These are phyloP conservation scores for Andrographis paniculata DNA, from an alignment of 305 asterid genomes.

Conservation along the genomic window DNA sequence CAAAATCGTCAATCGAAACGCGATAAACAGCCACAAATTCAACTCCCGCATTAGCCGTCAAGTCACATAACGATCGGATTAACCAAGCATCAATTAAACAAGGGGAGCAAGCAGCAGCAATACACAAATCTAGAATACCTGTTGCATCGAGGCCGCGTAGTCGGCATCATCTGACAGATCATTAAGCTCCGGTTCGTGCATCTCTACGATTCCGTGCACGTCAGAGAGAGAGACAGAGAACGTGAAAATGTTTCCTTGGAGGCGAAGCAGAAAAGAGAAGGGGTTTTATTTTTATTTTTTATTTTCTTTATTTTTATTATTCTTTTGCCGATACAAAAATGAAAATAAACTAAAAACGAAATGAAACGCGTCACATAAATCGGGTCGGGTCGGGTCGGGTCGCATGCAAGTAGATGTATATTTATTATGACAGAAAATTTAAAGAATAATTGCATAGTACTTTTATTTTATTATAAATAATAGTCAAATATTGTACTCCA, in stretches of 20 bases:
- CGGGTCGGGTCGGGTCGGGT: too few species aligned
- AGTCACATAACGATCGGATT: constrained; percentile 9
- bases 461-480: too few species aligned
- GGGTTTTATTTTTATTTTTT: neutral
- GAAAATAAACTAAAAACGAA: too few species aligned
- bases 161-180: constrained; percentile 88
- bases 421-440: too few species aligned
- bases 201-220: constrained; percentile 21
- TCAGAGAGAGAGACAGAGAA: neutral
- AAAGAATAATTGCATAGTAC: too few species aligned
- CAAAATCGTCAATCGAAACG: neutral
- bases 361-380: too few species aligned
- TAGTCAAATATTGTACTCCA: too few species aligned
- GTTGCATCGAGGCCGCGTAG: constrained; percentile 84
- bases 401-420: too few species aligned
- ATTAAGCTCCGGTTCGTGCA: constrained; percentile 64
- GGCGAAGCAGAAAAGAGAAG: neutral
- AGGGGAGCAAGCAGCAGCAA: constrained; percentile 12
- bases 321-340: too few species aligned
- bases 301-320: too few species aligned
- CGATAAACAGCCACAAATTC: neutral
- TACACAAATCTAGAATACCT: constrained; percentile 24
- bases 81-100: constrained; percentile 5
- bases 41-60: constrained; percentile 16
- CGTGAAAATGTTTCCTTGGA: neutral